phyloP scores from a whole-genome alignment of 2,329 filamentous ascomycete genomes.

The Diplodia corticola region DNA sequence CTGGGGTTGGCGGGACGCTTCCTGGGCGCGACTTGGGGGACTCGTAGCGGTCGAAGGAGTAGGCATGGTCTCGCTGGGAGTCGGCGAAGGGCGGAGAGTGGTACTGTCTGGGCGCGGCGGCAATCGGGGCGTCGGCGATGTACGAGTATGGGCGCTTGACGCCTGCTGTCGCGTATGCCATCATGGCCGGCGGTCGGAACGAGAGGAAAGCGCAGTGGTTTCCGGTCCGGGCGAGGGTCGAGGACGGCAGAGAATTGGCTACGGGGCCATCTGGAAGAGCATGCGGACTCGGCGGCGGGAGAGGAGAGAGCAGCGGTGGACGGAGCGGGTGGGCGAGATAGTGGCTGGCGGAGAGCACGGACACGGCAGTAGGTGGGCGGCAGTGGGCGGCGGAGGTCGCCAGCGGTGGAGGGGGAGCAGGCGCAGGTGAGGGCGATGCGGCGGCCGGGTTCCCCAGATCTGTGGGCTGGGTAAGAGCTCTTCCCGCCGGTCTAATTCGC shows the following conservation, averaged over 20 bases:
- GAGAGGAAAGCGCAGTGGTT: neutral
- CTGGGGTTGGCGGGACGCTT: slow-evolving; percentile 5
- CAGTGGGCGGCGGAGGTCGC: neutral
- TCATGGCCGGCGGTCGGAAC: slow-evolving; percentile 18
- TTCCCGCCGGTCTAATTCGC: neutral
- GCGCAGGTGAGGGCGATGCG: neutral
- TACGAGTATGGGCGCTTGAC: slow-evolving; percentile 27
- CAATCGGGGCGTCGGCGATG: slow-evolving; percentile 8
- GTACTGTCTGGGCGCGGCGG: neutral
- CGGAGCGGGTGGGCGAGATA: neutral
- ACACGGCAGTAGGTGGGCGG: neutral
- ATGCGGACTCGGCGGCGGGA: neutral
- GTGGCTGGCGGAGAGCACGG: neutral
- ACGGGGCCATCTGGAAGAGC: neutral
- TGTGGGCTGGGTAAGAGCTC: slow-evolving; percentile 3
- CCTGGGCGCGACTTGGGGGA: slow-evolving; percentile 2
- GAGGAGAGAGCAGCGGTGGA: neutral
- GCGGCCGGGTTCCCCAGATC: slow-evolving; percentile 7
- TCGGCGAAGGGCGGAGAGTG: neutral
- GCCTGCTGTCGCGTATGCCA: slow-evolving; percentile 34
- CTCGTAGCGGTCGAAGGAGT: neutral
- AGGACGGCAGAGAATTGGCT: neutral
- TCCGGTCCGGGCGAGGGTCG: neutral
- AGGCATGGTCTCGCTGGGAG: neutral
- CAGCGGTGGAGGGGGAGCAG: neutral